These are phyloP conservation scores for Meredithiella fracta DNA, from an alignment of 2,329 filamentous ascomycete genomes.

Conservation along the genomic window DNA sequence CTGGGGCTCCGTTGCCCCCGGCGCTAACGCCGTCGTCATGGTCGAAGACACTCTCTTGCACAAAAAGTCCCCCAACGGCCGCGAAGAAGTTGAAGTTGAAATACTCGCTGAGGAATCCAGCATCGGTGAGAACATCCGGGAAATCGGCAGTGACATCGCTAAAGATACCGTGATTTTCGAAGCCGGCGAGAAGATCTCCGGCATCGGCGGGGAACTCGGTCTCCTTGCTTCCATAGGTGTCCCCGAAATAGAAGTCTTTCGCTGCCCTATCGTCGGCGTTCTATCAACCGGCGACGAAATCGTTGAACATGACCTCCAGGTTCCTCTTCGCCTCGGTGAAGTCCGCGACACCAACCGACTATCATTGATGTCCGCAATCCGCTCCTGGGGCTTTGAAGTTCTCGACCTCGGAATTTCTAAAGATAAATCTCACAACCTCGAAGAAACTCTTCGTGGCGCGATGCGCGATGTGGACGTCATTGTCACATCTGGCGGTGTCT, in stretches of 20 bases:
- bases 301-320: constrained; percentile 51
- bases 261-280: constrained; percentile 64
- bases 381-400: constrained; percentile 58
- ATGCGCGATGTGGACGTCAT: constrained; percentile 63
- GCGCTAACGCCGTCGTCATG: constrained; percentile 76
- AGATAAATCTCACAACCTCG: constrained; percentile 57
- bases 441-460: constrained; percentile 58
- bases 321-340: constrained; percentile 55
- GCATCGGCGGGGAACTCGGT: constrained; percentile 79
- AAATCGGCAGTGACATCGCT: constrained; percentile 75
- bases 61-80: constrained; percentile 58
- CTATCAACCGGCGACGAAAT: constrained; percentile 93
- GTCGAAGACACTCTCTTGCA: constrained; percentile 80
- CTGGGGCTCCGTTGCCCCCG: constrained; percentile 74
- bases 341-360: constrained; percentile 89
- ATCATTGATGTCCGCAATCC: constrained; percentile 63
- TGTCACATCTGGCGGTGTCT: constrained; percentile 85
- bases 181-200: constrained; percentile 68
- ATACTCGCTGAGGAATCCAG: constrained; percentile 64
- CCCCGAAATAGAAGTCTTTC: constrained; percentile 52
- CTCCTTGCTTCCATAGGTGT: constrained; percentile 74
- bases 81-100: constrained; percentile 75
- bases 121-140: constrained; percentile 73
- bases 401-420: constrained; percentile 75
- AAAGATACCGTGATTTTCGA: constrained; percentile 52